A percentile compares a stretch with the other conserved stretches of the same genome.
Evolutionary conservation across 176 grass and related monocot species (phyloP).

Genomic region (Carex kokanica): DNA sequence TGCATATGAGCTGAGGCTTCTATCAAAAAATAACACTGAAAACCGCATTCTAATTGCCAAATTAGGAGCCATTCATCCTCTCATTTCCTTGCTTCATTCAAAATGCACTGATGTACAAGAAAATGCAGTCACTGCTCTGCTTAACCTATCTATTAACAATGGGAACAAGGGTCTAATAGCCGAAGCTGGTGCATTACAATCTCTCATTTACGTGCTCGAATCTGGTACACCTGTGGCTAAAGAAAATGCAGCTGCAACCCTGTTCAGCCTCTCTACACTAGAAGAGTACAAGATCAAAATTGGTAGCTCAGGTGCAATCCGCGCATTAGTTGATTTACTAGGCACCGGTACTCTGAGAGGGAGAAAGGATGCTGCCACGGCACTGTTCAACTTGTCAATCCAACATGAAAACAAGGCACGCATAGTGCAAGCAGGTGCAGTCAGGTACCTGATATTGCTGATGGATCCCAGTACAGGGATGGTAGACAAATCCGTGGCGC

Average conservation of each 20-base stretch:
- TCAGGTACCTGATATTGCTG: slow-evolving; percentile 35
- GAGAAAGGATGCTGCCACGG: slow-evolving; percentile 47
- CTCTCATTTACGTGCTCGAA: slow-evolving; percentile 44
- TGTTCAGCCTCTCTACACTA: slow-evolving; percentile 43
- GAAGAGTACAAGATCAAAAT: slow-evolving; percentile 41
- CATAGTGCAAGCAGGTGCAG: slow-evolving; percentile 39
- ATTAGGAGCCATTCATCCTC: slow-evolving; percentile 33
- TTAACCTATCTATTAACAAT: slow-evolving; percentile 50
- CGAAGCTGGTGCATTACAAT: slow-evolving; percentile 37
- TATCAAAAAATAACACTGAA: slow-evolving; percentile 39
- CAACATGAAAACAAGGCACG: slow-evolving; percentile 45
- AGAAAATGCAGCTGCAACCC: slow-evolving; percentile 45
- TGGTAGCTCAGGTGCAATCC: slow-evolving; percentile 42
- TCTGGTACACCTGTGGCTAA: slow-evolving; percentile 39
- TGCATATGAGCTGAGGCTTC: slow-evolving; percentile 40
- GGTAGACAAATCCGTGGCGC: slow-evolving; percentile 41
- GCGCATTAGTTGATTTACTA: slow-evolving; percentile 45
- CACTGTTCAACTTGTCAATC: slow-evolving; percentile 43
- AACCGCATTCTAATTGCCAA: slow-evolving; percentile 35
- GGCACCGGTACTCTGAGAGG: slow-evolving; percentile 40
- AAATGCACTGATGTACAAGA: slow-evolving; percentile 37
- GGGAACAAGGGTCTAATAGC: slow-evolving; percentile 43
- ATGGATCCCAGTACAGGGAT: slow-evolving; percentile 40
- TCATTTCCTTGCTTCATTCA: slow-evolving; percentile 37
- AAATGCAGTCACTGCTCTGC: slow-evolving; percentile 48